phyloP scores from a whole-genome alignment of 805 yeast species.

The Candida tallmaniae region DNA sequence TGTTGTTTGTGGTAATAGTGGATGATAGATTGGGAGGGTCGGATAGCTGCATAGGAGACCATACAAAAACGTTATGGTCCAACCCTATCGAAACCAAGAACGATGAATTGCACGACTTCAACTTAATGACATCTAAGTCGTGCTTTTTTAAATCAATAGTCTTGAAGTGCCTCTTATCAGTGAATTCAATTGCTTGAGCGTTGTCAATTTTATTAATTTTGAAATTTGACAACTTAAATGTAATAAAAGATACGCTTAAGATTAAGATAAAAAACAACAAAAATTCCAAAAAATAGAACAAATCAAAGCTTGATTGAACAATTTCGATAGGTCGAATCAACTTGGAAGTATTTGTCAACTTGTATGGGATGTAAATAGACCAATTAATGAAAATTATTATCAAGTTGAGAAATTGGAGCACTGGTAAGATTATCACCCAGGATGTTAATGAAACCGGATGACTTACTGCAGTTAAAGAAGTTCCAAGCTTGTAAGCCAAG shows the following conservation, averaged over 20 bases:
- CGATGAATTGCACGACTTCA: constrained; percentile 58
- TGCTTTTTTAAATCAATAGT: constrained; percentile 38
- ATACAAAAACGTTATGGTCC: constrained; percentile 65
- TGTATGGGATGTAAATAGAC: constrained; percentile 18
- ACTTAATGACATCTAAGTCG: constrained; percentile 55
- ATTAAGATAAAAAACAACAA: constrained; percentile 47
- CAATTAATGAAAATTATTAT: constrained; percentile 18
- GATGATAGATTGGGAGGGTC: constrained; percentile 30
- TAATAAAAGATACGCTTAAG: constrained; percentile 32
- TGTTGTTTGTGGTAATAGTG: constrained; percentile 12
- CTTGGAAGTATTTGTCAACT: constrained; percentile 6
- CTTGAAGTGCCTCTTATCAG: constrained; percentile 23
- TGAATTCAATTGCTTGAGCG: constrained; percentile 11
- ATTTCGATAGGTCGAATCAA: neutral
- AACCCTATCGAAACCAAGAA: constrained; percentile 68
- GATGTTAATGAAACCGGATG: constrained; percentile 34
- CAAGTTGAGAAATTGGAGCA: constrained; percentile 12
- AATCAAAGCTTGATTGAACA: constrained; percentile 18
- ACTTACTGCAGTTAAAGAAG: constrained; percentile 15
- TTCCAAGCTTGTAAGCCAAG: constrained; percentile 25
- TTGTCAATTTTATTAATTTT: constrained; percentile 6
- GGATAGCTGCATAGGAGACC: constrained; percentile 55
- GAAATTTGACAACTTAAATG: constrained; percentile 17
- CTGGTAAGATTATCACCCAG: constrained; percentile 23
- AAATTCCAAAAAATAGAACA: constrained; percentile 53